phyloP scores from a whole-genome alignment of 768 basidiomycete genomes.

The Rhodotorula graminis region DNA sequence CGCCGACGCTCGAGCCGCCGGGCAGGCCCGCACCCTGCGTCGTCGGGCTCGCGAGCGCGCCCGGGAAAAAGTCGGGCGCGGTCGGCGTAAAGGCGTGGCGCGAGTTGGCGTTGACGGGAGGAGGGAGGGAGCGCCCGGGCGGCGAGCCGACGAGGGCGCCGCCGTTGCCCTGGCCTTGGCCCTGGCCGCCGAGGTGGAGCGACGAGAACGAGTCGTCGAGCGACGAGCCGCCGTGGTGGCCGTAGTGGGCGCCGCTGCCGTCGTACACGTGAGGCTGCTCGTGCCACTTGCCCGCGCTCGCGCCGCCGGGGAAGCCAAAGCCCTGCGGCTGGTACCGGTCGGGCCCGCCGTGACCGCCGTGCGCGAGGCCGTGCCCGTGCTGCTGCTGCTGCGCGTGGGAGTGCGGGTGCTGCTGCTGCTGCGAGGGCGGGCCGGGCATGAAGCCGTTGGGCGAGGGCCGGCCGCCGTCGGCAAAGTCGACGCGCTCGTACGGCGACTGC shows the following conservation, averaged over 20 bases:
- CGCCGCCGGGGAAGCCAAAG: neutral
- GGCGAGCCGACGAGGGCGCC: neutral
- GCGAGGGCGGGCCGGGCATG: too few relatives aligned
- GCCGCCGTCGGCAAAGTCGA: slow-evolving; percentile 36
- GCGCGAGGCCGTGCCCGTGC: too few relatives aligned
- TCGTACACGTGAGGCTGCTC: neutral
- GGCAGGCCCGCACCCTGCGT: slow-evolving; percentile 10
- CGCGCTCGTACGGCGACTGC: slow-evolving; percentile 32
- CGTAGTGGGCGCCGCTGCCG: slow-evolving; percentile 1
- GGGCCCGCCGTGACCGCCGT: neutral
- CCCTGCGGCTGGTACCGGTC: slow-evolving; percentile 3
- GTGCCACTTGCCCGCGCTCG: neutral
- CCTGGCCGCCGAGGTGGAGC: neutral
- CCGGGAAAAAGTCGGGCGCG: slow-evolving; percentile 28
- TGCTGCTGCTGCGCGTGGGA: neutral
- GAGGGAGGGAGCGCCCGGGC: slow-evolving; percentile 6
- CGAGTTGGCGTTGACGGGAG: neutral
- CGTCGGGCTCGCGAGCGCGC: slow-evolving; percentile 24
- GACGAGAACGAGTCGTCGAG: slow-evolving; percentile 6
- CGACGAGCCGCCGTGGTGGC: neutral
- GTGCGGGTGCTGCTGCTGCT: neutral
- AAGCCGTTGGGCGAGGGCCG: slow-evolving; percentile 1
- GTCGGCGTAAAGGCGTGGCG: slow-evolving; percentile 7
- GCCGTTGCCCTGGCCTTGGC: neutral
- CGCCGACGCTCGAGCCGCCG: neutral